Evolutionary conservation across 2,329 filamentous ascomycete species (phyloP), one percentile per base, ranked within the genome.

Genomic region (Ophiostoma himal-ulmi): DNA sequence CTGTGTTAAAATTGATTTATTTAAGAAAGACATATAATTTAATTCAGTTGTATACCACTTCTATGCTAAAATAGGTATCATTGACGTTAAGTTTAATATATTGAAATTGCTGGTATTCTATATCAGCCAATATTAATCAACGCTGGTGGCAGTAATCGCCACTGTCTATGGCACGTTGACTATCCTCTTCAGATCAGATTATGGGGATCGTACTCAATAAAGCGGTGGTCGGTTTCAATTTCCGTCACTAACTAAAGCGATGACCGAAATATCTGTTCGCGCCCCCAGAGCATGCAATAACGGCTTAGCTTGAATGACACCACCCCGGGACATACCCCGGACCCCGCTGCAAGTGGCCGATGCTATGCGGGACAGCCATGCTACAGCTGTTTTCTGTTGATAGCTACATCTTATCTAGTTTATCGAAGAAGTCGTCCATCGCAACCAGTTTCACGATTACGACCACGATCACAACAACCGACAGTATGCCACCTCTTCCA

Each of bases 401-500:
- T 26, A 48, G 44, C 44, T 48, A 17, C 14, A 48, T 60, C 54
- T 60, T 60, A 14, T 60, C 54, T 26, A 57, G 7, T 7, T 8
- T 4, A 22, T 22, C 13, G 22, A 26, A 30, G 5, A 26, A 60
- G 3, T 7, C 26, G n/a, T 26, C 48, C 20, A 20, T 22, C 13
- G 20, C 30, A 17, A 68, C 7, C 22, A 30, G 4, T 30, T 30
- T 30, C 30, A 37, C 2, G 1, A 39, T 14, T n/a, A 57, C 10
- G 60, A 41, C 67, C 7, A 52, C 41, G 13, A 7, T 11, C 17
- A 20, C 62, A 65, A 1, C 36, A 39, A 3, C 17, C 22, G 22
- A 13, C 62, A 65, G 3, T 4, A 65, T 65, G 62, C 62, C 81
- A 13, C 71, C 76, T 0, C 74, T 81, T 0, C 65, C 74, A 57